phyloP scores from a whole-genome alignment of 208 protist species.

The Trichomonas tenax region DNA sequence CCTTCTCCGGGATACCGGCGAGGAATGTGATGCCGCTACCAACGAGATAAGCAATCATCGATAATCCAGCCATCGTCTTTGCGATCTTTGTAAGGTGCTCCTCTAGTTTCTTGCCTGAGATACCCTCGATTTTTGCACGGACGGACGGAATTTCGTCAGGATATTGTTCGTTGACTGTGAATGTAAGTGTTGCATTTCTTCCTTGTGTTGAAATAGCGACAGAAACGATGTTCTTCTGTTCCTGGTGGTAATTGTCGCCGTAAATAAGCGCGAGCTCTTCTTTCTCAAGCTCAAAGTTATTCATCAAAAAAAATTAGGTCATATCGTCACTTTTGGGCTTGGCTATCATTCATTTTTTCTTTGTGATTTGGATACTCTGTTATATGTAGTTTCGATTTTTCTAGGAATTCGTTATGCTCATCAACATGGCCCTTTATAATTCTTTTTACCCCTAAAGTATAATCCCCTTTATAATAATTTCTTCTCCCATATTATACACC shows the following conservation, averaged over 20 bases:
- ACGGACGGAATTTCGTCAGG: background rate
- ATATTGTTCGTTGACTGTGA: background rate
- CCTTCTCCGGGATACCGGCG: background rate
- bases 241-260: background rate
- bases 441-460: too few species aligned
- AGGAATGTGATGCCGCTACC: background rate
- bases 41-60: constrained; percentile 12
- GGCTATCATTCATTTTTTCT: background rate
- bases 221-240: background rate
- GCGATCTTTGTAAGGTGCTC: background rate
- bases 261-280: background rate
- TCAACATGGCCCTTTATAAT: too few species aligned
- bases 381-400: background rate
- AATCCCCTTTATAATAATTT: too few species aligned
- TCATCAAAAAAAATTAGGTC: background rate
- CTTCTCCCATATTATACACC: too few species aligned
- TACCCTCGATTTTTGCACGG: background rate
- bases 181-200: background rate
- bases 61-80: background rate
- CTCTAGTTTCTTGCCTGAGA: background rate
- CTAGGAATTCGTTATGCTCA: background rate
- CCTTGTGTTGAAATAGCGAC: background rate
- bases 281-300: background rate
- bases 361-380: background rate
- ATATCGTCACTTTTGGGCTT: background rate